A percentile compares a stretch with the other conserved stretches of the same genome.
These are phyloP conservation scores for Saccharomycopsis crataegensis DNA, from an alignment of 1,139 yeast genomes.

Conservation along the genomic window DNA sequence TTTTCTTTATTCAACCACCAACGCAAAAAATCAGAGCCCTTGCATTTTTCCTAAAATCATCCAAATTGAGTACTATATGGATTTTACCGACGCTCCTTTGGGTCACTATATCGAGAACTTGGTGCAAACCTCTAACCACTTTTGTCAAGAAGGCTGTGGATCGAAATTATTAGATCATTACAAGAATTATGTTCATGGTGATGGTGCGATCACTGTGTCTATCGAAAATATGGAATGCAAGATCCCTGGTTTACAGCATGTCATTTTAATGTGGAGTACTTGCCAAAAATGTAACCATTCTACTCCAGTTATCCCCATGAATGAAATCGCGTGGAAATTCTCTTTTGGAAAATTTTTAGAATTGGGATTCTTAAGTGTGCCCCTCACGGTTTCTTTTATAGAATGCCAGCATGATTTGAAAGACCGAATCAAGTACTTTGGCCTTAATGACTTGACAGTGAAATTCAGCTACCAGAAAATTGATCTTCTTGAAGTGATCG, in stretches of 20 bases:
- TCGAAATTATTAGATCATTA: constrained; percentile 67
- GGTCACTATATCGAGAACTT: constrained; percentile 85
- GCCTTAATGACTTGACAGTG: constrained; percentile 72
- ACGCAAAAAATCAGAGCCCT: constrained; percentile 80
- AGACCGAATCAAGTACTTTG: constrained; percentile 78
- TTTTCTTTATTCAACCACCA: constrained; percentile 73
- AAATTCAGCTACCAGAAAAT: constrained; percentile 70
- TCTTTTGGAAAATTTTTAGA: constrained; percentile 93
- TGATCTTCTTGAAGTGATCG: constrained; percentile 68
- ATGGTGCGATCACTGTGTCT: constrained; percentile 71
- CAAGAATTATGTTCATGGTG: constrained; percentile 83
- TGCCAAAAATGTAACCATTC: constrained; percentile 73
- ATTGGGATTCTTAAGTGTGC: constrained; percentile 67
- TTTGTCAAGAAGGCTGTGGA: constrained; percentile 79
- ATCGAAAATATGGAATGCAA: constrained; percentile 54
- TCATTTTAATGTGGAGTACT: constrained; percentile 86
- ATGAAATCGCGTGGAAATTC: constrained; percentile 81
- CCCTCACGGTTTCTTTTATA: constrained; percentile 33
- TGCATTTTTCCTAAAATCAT: constrained; percentile 85
- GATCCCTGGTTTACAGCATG: constrained; percentile 54
- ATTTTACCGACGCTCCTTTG: constrained; percentile 70
- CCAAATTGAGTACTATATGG: constrained; percentile 82
- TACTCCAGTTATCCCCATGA: constrained; percentile 80
- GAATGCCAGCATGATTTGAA: constrained; percentile 72
- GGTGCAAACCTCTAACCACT: constrained; percentile 56